Conservation (phyloP, 2,329 filamentous ascomycete species). For the Fusarium nanum region DNA sequence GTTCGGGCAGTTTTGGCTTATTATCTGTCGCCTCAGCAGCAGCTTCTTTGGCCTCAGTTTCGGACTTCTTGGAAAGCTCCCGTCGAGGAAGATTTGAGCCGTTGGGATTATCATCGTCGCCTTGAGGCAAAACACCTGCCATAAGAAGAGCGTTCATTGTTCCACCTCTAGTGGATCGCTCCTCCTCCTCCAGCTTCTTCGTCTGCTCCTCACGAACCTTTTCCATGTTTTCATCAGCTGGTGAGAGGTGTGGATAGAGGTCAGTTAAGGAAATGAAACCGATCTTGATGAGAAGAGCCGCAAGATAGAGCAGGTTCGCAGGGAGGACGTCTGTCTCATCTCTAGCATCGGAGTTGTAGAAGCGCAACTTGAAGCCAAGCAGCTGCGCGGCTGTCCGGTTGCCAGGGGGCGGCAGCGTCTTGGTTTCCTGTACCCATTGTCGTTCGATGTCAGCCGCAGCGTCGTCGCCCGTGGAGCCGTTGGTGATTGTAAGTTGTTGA, state of each 20-base stretch:
- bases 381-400: conserved; percentile 94
- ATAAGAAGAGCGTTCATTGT: conserved; percentile 85
- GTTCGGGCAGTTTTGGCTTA: conserved; percentile 71
- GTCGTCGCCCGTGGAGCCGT: conserved; percentile 54
- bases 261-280: conserved; percentile 95
- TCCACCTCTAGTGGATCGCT: conserved; percentile 76
- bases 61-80: conserved; percentile 64
- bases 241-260: conserved; percentile 91
- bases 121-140: conserved; percentile 80
- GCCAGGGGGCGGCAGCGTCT: conserved; percentile 83
- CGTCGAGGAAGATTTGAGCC: conserved; percentile 58
- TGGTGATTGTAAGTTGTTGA: conserved; percentile 56
- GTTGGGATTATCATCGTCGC: conserved; percentile 75
- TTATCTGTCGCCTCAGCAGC: conserved; percentile 58
- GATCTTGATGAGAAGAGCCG: conserved; percentile 93
- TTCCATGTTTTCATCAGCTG: conserved; percentile 85
- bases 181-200: conserved; percentile 82
- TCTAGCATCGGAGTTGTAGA: conserved; percentile 86
- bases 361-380: conserved; percentile 95
- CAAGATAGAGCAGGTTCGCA: conserved; percentile 91
- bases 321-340: conserved; percentile 82
- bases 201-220: conserved; percentile 74
- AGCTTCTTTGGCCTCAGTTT: conserved; percentile 63
- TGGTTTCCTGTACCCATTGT: conserved; percentile 84
- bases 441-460: conserved; percentile 67